Percentiles rank a stretch among this genome's conserved stretches.
Conservation (phyloP, 2,329 filamentous ascomycete species). For the Pochonia chlamydosporia region DNA sequence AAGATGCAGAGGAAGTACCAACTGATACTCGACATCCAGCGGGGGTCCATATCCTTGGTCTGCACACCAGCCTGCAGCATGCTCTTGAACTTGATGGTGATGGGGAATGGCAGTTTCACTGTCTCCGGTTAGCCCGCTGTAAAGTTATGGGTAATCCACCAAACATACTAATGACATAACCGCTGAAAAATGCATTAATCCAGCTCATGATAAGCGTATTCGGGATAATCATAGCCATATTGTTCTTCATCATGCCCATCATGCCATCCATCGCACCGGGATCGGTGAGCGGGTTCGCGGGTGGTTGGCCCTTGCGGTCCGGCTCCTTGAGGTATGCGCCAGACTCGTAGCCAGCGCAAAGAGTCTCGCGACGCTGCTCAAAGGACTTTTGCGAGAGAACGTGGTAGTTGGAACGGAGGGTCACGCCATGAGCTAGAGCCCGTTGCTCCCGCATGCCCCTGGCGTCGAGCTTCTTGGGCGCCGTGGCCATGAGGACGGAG, state of each 20-base stretch:
- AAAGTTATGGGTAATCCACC: not conserved
- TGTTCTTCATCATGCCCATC: slow-evolving; percentile 99
- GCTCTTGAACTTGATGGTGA: slow-evolving; percentile 98
- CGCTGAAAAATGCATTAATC: slow-evolving; percentile 99
- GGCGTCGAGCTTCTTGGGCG: slow-evolving; percentile 76
- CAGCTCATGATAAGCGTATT: slow-evolving; percentile 99
- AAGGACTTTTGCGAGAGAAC: slow-evolving; percentile 75
- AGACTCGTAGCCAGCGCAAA: slow-evolving; percentile 75
- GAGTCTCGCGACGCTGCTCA: slow-evolving; percentile 69
- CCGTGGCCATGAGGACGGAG: slow-evolving; percentile 77
- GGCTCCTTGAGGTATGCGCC: slow-evolving; percentile 88
- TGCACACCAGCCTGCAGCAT: slow-evolving; percentile 98
- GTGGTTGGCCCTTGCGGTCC: slow-evolving; percentile 76
- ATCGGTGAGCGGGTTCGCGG: slow-evolving; percentile 91
- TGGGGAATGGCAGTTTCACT: slow-evolving; percentile 95
- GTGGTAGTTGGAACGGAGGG: slow-evolving; percentile 75
- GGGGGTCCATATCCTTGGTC: slow-evolving; percentile 90
- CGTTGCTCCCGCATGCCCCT: slow-evolving; percentile 80
- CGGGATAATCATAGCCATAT: slow-evolving; percentile 99
- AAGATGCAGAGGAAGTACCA: slow-evolving; percentile 99
- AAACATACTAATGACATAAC: slow-evolving; percentile 85
- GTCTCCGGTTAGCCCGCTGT: not conserved
- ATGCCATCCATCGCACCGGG: slow-evolving; percentile 97
- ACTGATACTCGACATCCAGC: slow-evolving; percentile 97
- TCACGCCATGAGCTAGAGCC: slow-evolving; percentile 75